These are phyloP conservation scores for Linnemannia hyalina DNA, from an alignment of 192 early-diverging fungal genomes.

Conservation along the genomic window DNA sequence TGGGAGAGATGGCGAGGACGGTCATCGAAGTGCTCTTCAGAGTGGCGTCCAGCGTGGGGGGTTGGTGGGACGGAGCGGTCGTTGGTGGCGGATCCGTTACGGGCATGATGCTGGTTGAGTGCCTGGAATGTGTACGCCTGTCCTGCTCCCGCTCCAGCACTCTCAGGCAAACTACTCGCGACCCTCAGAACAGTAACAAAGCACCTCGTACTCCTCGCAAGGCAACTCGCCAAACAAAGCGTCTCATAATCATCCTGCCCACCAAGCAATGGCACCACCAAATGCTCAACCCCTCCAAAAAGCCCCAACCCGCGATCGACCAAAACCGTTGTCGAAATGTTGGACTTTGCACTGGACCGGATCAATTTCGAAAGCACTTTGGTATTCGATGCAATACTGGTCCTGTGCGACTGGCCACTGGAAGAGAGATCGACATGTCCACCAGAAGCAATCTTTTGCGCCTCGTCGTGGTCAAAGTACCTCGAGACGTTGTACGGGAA, in stretches of 20 bases:
- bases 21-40: not conserved
- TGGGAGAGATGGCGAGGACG: not conserved
- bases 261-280: constrained; percentile 82
- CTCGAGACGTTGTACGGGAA: constrained; percentile 38
- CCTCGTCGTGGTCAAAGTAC: constrained; percentile 55
- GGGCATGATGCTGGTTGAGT: not conserved
- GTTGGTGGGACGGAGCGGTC: constrained; percentile 26
- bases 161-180: constrained; percentile 15
- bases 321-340: constrained; percentile 46
- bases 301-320: constrained; percentile 59
- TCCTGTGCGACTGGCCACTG: constrained; percentile 77
- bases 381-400: constrained; percentile 70
- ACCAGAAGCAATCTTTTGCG: constrained; percentile 52
- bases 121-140: not conserved
- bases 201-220: constrained; percentile 63
- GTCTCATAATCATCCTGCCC: constrained; percentile 82
- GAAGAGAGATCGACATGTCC: constrained; percentile 39
- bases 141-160: not conserved
- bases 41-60: not conserved
- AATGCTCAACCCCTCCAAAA: constrained; percentile 56
- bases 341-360: constrained; percentile 32
- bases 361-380: constrained; percentile 50
- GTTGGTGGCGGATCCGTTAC: not conserved
- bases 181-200: constrained; percentile 68
- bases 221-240: constrained; percentile 63